Evolutionary conservation across 306 rosid genomes (phyloP).

Genomic region (Begonia loranthoides): DNA sequence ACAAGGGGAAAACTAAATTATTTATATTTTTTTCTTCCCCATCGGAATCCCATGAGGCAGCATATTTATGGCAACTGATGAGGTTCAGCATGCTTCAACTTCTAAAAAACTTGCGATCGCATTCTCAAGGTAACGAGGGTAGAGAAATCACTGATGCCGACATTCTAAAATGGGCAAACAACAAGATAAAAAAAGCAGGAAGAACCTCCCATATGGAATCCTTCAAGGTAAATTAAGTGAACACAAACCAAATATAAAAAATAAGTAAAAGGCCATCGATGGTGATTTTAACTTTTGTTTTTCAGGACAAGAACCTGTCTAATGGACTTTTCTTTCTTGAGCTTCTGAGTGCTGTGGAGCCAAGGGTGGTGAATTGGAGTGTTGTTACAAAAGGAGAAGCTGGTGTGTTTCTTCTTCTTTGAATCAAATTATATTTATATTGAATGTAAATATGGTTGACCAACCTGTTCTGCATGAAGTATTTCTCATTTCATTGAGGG

Average conservation of each 20-base stretch:
- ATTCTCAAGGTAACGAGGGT: slow-evolving; percentile 64
- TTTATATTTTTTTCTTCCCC: too few species aligned
- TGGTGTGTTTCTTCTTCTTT: slow-evolving; percentile 29
- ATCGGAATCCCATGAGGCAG: slow-evolving; percentile 16
- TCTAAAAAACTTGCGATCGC: slow-evolving; percentile 81
- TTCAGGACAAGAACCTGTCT: slow-evolving; percentile 84
- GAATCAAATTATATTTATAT: too few species aligned
- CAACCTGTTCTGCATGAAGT: too few species aligned
- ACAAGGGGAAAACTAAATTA: neutral
- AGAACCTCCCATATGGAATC: slow-evolving; percentile 72
- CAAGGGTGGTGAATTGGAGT: slow-evolving; percentile 98
- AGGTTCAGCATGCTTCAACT: slow-evolving; percentile 95
- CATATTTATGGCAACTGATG: slow-evolving; percentile 96
- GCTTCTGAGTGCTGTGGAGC: slow-evolving; percentile 89
- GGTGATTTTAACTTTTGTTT: neutral
- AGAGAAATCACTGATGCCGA: slow-evolving; percentile 87
- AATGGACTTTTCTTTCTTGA: slow-evolving; percentile 89
- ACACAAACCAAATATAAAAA: neutral
- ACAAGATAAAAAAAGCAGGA: slow-evolving; percentile 65
- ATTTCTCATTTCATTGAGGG: too few species aligned
- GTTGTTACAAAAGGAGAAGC: slow-evolving; percentile 90
- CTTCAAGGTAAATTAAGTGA: slow-evolving; percentile 62
- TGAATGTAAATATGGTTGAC: too few species aligned
- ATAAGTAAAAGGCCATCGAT: too few species aligned
- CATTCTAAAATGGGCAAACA: slow-evolving; percentile 89